Evolutionary conservation across 2,329 filamentous ascomycete species (phyloP).

Genomic region (Tetracladium maxilliforme): DNA sequence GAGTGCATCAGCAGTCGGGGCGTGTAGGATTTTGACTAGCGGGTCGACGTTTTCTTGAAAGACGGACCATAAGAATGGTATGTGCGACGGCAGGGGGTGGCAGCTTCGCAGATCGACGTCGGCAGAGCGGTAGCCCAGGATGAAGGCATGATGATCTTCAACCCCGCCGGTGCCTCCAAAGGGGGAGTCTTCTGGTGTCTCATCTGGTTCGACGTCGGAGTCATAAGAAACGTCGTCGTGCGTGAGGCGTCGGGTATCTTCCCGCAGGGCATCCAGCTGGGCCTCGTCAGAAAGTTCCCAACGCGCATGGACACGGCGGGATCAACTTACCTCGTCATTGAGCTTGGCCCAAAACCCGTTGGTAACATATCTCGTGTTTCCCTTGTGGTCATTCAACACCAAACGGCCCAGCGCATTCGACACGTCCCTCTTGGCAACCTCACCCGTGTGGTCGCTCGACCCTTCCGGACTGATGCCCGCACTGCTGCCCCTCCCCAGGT

Average conservation of each 20-base stretch:
- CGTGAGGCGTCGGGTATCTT: background rate
- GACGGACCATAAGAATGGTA: conserved; percentile 52
- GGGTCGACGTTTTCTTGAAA: conserved; percentile 65
- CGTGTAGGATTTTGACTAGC: conserved; percentile 55
- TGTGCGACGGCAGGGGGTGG: conserved; percentile 51
- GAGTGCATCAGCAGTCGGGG: conserved; percentile 47
- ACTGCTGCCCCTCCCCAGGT: conserved; percentile 14
- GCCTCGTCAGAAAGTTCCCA: conserved; percentile 13
- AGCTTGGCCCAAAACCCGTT: conserved; percentile 63
- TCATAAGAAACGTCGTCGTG: conserved; percentile 10
- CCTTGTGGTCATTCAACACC: conserved; percentile 54
- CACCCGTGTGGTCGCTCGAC: too few relatives aligned
- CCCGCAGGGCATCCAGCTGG: conserved; percentile 5
- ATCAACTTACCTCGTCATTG: conserved; percentile 51
- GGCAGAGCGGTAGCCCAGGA: conserved; percentile 60
- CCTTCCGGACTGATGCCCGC: conserved; percentile 4
- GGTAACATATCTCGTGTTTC: conserved; percentile 58
- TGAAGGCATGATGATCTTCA: conserved; percentile 55
- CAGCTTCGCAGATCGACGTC: conserved; percentile 49
- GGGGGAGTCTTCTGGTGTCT: conserved; percentile 43
- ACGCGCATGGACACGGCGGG: conserved; percentile 11
- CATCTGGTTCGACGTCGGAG: conserved; percentile 19
- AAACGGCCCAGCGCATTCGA: too few relatives aligned
- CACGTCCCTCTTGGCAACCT: too few relatives aligned
- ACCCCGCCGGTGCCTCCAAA: too few relatives aligned